Evolutionary conservation across 108 stramenopile species (phyloP).

Genomic region (Aureococcus anophagefferens): DNA sequence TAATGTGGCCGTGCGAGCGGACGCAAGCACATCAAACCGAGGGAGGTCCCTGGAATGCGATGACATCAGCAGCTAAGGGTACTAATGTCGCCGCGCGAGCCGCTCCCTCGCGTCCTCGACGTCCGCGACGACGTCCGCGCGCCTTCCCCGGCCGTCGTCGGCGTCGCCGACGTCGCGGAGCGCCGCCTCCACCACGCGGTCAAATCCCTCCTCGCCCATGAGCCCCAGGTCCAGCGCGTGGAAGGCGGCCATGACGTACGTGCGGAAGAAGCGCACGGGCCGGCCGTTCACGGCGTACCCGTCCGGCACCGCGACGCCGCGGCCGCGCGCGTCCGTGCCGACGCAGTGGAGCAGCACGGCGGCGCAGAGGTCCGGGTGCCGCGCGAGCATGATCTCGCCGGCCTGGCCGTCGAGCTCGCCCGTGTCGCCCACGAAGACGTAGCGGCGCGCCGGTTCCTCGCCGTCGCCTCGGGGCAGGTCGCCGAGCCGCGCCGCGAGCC

Average conservation of each 20-base stretch:
- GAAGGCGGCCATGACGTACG: slow-evolving; percentile 82
- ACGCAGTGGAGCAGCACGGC: slow-evolving; percentile 5
- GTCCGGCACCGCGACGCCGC: background rate
- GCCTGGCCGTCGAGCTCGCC: slow-evolving; percentile 87
- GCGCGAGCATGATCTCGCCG: slow-evolving; percentile 66
- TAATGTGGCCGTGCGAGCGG: no score
- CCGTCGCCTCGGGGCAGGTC: no score
- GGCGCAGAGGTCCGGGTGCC: background rate
- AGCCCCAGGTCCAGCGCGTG: slow-evolving; percentile 66
- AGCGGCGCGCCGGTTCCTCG: slow-evolving; percentile 27
- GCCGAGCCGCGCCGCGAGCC: slow-evolving; percentile 63
- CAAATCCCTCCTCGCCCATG: slow-evolving; percentile 60
- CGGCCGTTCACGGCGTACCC: slow-evolving; percentile 56
- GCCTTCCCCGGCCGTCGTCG: no score
- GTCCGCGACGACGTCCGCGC: no score
- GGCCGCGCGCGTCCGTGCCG: background rate
- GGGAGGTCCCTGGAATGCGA: no score
- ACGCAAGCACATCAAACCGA: no score
- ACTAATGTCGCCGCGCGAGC: no score
- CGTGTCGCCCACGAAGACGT: slow-evolving; percentile 86
- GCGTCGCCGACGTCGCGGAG: background rate
- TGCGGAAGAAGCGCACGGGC: slow-evolving; percentile 77
- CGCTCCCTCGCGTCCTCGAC: no score
- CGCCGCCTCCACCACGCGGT: slow-evolving; percentile 61
- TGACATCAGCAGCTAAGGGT: no score